phyloP scores from a whole-genome alignment of 1,284 basidiomycete genomes.

The Trametes versicolor region DNA sequence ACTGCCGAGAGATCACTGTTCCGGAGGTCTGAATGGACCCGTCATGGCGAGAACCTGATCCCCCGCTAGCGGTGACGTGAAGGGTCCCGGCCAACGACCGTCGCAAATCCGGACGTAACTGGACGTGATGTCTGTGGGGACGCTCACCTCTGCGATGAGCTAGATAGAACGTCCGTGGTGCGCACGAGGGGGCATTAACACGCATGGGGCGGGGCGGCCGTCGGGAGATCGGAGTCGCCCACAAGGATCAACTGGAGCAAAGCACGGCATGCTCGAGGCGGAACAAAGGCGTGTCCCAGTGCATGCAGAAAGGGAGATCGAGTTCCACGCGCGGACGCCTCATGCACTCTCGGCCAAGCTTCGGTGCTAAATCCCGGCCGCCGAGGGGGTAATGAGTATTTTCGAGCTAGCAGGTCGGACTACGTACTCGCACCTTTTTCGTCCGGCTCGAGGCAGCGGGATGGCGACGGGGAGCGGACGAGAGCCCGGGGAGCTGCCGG shows the following conservation, averaged over 20 bases:
- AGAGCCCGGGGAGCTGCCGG: background rate
- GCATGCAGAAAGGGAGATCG: conserved; percentile 1
- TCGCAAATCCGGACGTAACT: background rate
- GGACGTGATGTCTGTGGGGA: background rate
- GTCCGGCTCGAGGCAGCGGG: background rate
- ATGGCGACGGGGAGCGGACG: conserved; percentile 1
- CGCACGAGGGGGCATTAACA: conserved; percentile 18
- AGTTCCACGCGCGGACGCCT: background rate
- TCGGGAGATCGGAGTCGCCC: conserved; percentile 21
- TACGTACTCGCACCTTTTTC: background rate
- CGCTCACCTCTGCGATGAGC: conserved; percentile 5
- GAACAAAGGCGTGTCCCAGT: conserved; percentile 10
- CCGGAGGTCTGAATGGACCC: background rate
- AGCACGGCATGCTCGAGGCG: conserved; percentile 10
- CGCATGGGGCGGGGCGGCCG: background rate
- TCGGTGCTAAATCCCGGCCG: background rate
- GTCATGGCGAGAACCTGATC: conserved; percentile 9
- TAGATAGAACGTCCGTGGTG: conserved; percentile 16
- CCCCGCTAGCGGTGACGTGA: background rate
- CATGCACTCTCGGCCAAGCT: background rate
- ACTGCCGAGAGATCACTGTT: conserved; percentile 16
- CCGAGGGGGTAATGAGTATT: background rate
- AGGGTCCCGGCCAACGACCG: background rate
- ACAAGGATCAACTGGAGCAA: conserved; percentile 26
- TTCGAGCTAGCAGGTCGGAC: background rate